Conservation (phyloP, 139 green algal genomes). For the Chlamydomonas sp. region DNA sequence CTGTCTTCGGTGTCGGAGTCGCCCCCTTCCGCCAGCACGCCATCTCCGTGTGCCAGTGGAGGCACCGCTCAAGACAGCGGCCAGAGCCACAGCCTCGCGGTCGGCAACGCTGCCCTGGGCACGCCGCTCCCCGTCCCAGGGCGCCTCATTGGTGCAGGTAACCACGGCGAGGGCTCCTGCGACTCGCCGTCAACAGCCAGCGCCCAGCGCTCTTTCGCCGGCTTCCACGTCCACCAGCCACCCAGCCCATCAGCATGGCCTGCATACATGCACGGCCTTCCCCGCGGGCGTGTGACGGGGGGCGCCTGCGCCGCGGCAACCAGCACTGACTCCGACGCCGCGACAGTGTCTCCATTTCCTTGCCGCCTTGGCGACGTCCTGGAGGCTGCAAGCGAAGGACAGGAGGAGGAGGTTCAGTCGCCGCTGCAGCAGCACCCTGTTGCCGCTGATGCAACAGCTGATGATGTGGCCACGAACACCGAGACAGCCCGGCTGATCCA, state of each 20-base stretch:
- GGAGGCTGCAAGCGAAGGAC: neutral
- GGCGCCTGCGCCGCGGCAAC: neutral
- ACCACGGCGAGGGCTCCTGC: neutral
- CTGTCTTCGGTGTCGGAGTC: no score
- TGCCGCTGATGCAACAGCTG: neutral
- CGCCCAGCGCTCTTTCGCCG: conserved; percentile 1
- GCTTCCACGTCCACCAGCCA: conserved; percentile 18
- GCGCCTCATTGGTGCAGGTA: neutral
- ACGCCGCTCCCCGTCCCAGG: no score
- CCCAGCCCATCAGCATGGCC: neutral
- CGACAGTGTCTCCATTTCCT: neutral
- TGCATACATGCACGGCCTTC: neutral
- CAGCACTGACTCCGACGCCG: no score
- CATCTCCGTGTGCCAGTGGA: no score
- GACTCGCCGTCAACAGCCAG: neutral
- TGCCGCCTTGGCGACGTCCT: neutral
- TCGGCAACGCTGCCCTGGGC: no score
- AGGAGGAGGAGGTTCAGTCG: neutral
- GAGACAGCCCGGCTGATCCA: neutral
- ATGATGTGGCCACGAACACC: neutral
- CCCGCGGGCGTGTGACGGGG: neutral
- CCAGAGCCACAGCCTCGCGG: no score
- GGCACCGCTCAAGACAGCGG: no score
- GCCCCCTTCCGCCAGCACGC: no score
- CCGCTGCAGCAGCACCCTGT: neutral